These are phyloP conservation scores for Podospora sp. DNA, from an alignment of 495 filamentous ascomycete genomes.

Conservation along the genomic window DNA sequence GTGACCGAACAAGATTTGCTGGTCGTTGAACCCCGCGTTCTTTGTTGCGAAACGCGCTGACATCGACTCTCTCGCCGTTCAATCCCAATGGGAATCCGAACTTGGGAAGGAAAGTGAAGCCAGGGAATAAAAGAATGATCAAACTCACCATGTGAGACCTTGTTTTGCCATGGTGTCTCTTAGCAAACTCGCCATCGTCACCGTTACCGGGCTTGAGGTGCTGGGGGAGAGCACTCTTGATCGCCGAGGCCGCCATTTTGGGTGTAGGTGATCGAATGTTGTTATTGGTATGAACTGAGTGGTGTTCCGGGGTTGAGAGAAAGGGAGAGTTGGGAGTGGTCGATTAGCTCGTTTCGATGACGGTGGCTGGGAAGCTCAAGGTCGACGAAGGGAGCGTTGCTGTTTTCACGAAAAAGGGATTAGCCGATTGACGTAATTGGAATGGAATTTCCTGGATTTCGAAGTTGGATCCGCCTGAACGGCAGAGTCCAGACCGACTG, in stretches of 20 bases:
- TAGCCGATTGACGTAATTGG: constrained; percentile 43
- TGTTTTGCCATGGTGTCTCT: constrained; percentile 91
- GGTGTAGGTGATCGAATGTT: constrained; percentile 2
- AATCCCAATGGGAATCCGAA: not conserved
- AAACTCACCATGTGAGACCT: constrained; percentile 92
- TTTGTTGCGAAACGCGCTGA: not conserved
- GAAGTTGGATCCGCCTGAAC: not conserved
- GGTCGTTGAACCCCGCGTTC: not conserved
- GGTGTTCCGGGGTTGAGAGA: not conserved
- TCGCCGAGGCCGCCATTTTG: constrained; percentile 68
- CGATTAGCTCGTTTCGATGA: constrained; percentile 12
- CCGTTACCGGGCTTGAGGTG: constrained; percentile 70
- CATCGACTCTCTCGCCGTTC: not conserved
- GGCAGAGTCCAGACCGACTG: constrained; percentile 18
- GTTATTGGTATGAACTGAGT: not conserved
- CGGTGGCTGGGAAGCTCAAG: constrained; percentile 15
- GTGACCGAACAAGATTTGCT: not conserved
- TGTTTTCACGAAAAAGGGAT: constrained; percentile 29
- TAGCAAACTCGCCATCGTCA: constrained; percentile 57
- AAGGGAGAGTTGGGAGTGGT: not conserved
- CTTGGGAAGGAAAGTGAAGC: not conserved
- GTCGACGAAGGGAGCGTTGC: constrained; percentile 11
- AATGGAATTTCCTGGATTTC: not conserved
- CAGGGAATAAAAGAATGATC: constrained; percentile 8
- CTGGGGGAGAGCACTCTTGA: constrained; percentile 71